Evolutionary conservation across 768 basidiomycete species (phyloP).

Genomic region (Pleurotus eryngii): DNA sequence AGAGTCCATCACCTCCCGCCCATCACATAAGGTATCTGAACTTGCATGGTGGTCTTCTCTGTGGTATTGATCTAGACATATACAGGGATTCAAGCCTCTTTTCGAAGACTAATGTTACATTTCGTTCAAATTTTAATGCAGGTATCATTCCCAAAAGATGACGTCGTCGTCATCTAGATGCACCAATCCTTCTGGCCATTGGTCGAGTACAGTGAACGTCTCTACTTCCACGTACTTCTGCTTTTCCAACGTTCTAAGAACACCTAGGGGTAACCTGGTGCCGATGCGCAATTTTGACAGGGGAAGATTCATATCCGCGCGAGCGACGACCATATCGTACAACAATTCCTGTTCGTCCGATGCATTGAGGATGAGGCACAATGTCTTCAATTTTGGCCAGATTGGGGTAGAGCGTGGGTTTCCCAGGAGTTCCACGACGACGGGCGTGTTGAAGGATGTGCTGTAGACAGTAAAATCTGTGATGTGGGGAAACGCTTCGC

Average conservation of each 20-base stretch:
- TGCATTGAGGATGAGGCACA: conserved; percentile 28
- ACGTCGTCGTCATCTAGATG: conserved; percentile 28
- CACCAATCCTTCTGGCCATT: conserved; percentile 27
- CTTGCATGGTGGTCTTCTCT: not conserved
- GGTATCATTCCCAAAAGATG: conserved; percentile 15
- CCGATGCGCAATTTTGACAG: conserved; percentile 28
- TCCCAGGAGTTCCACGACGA: conserved; percentile 24
- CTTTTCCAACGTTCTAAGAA: conserved; percentile 11
- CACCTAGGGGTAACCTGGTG: conserved; percentile 16
- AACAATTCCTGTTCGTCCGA: conserved; percentile 21
- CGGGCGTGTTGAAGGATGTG: conserved; percentile 18
- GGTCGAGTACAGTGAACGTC: conserved; percentile 19
- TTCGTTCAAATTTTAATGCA: conserved; percentile 1
- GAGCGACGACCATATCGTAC: conserved; percentile 20
- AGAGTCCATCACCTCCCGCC: conserved; percentile 19
- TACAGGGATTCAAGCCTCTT: conserved; percentile 44
- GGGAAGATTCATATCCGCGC: conserved; percentile 22
- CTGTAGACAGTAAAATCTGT: conserved; percentile 27
- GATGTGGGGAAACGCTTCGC: conserved; percentile 30
- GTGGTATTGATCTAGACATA: not conserved
- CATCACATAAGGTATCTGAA: not conserved
- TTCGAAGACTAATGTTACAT: conserved; percentile 41
- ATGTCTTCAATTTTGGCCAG: conserved; percentile 32
- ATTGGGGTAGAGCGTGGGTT: conserved; percentile 1
- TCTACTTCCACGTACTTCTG: conserved; percentile 18